Evolutionary conservation across 1,139 yeast species (phyloP), one percentile per base, ranked within the genome.

Genomic region (Debaryomyces psychrophilus): DNA sequence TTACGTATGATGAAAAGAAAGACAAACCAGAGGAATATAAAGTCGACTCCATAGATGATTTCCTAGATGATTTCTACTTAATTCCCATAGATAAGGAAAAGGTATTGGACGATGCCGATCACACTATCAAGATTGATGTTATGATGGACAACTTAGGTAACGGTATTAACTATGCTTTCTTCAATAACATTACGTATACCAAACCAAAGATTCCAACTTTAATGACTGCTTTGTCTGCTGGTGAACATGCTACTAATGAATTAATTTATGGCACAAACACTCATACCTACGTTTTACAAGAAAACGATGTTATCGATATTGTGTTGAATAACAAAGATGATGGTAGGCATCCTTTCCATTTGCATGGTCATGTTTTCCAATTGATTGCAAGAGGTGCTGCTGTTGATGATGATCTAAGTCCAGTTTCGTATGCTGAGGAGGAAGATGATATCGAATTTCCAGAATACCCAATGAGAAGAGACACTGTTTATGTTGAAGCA

Each of bases 271-370:
- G 95, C 45, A 73, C 85, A 31, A 86, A 86, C 61, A 79, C 86
- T 33, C 76, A 85, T 58, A 63, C 87, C 0, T 81, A 75, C 64
- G 81, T 86, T 5, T 70, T 87, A 40, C 82, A 82, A 57, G 67
- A 74, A 27, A 78, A 81, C 50, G 90, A 85, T 48, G 71, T 83
- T 42, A 79, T 89, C 41, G 95, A 89, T 57, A 70, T 90, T 47
- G 81, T 87, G 8, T 65, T 90, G 40, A 87, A 88, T 62, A 86
- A 89, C 50, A 65, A 71, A 50, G 96, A 89, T 65, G 88, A 90
- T 44, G 95, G 95, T 68, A 81, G 81, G 51, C 96, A 90, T 67
- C 96, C 97, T n/a, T 88, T 90, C 84, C 97, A 90, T 64, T 70
- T 90, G 56, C 97, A 90, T 58, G 97, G 97, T 28, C 95, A 88